Conservation (phyloP, 495 filamentous ascomycete species). For the Aspergillus campestris region DNA sequence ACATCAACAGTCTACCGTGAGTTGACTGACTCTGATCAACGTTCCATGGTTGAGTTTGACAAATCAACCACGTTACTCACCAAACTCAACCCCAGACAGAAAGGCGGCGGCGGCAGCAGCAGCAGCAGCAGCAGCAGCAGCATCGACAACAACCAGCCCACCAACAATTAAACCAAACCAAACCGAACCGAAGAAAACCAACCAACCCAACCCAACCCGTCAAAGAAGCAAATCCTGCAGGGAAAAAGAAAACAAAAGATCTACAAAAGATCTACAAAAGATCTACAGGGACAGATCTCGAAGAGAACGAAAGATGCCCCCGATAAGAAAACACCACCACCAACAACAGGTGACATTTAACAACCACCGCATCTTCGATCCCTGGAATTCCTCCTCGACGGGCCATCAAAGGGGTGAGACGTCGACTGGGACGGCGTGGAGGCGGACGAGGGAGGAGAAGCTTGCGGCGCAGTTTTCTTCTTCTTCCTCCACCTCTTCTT, state of each 20-base stretch:
- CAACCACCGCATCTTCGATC: slow-evolving; percentile 55
- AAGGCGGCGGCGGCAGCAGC: too few relatives aligned
- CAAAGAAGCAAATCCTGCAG: too few relatives aligned
- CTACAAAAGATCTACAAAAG: neutral
- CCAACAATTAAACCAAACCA: too few relatives aligned
- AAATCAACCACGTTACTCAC: too few relatives aligned
- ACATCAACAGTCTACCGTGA: slow-evolving; percentile 3
- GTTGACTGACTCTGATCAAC: neutral
- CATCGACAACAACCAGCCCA: too few relatives aligned
- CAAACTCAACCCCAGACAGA: too few relatives aligned
- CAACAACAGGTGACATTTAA: slow-evolving; percentile 3
- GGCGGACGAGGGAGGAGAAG: slow-evolving; percentile 56
- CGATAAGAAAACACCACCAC: neutral
- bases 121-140: too few relatives aligned
- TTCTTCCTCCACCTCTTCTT: slow-evolving; percentile 10
- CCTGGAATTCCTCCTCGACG: slow-evolving; percentile 72
- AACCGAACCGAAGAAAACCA: too few relatives aligned
- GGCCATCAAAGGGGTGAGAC: slow-evolving; percentile 75
- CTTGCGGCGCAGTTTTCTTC: slow-evolving; percentile 56
- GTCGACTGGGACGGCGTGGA: slow-evolving; percentile 54
- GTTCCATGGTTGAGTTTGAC: slow-evolving; percentile 2
- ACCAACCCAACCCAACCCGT: neutral
- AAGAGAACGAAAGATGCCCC: neutral
- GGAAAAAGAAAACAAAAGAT: too few relatives aligned
- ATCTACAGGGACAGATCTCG: slow-evolving; percentile 5